phyloP scores from a whole-genome alignment of 176 grass and related monocot genomes.

The Carex scoparia region DNA sequence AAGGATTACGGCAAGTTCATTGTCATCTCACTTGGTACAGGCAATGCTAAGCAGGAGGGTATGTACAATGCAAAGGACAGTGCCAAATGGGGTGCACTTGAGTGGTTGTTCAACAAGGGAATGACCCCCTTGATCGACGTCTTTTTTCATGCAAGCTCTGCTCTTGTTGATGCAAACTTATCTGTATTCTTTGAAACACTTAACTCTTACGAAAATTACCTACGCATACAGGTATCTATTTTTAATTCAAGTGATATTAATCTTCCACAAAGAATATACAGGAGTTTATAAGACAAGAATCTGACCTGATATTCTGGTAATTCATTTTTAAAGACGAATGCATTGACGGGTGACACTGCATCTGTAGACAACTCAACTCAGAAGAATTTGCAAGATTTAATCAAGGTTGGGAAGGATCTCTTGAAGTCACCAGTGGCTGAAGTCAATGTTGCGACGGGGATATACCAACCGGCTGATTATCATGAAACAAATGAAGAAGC shows the following conservation, averaged over 20 bases:
- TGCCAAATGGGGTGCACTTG: slow-evolving; percentile 45
- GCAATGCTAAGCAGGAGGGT: slow-evolving; percentile 29
- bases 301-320: neutral
- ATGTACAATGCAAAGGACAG: slow-evolving; percentile 35
- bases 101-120: slow-evolving; percentile 53
- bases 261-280: no score
- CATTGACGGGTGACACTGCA: slow-evolving; percentile 25
- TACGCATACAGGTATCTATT: slow-evolving; percentile 53
- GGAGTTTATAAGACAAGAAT: neutral
- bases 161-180: slow-evolving; percentile 64
- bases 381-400: slow-evolving; percentile 46
- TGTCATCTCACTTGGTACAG: slow-evolving; percentile 58
- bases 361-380: slow-evolving; percentile 26
- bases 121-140: slow-evolving; percentile 56
- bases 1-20: slow-evolving; percentile 41
- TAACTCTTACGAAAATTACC: slow-evolving; percentile 40
- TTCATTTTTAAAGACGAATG: slow-evolving; percentile 25
- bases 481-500: slow-evolving; percentile 44
- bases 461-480: slow-evolving; percentile 21
- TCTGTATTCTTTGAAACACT: slow-evolving; percentile 48
- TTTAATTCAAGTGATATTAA: neutral
- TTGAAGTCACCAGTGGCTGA: slow-evolving; percentile 37
- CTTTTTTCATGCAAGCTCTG: slow-evolving; percentile 45
- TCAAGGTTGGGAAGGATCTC: slow-evolving; percentile 34
- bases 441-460: slow-evolving; percentile 45